These are phyloP conservation scores for Tremella yokohamensis DNA, from an alignment of 768 basidiomycete species.

Conservation along the genomic window DNA sequence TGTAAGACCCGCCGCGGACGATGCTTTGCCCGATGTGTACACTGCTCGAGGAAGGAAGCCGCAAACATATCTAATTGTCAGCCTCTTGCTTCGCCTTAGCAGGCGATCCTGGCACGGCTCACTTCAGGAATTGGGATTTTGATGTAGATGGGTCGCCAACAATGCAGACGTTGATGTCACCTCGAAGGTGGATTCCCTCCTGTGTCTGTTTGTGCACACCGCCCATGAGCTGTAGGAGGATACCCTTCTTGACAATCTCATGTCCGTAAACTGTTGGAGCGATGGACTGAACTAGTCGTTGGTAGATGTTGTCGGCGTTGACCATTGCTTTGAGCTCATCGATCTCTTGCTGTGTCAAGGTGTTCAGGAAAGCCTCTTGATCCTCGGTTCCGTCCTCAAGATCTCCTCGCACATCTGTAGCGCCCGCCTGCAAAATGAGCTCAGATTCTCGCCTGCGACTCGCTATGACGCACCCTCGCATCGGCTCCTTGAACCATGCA, in stretches of 20 bases:
- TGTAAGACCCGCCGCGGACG: conserved; percentile 96
- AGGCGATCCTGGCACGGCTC: conserved; percentile 48
- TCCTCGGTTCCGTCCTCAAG: conserved; percentile 67
- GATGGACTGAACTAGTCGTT: conserved; percentile 85
- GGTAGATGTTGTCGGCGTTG: conserved; percentile 88
- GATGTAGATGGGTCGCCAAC: conserved; percentile 95
- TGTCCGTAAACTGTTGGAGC: conserved; percentile 98
- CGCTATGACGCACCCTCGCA: conserved; percentile 63
- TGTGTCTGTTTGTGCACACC: conserved; percentile 95
- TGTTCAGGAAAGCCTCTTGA: conserved; percentile 74
- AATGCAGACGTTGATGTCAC: conserved; percentile 97
- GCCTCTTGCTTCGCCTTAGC: conserved; percentile 1
- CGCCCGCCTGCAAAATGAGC: conserved; percentile 55
- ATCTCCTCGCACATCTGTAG: conserved; percentile 84
- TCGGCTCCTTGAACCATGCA: conserved; percentile 96
- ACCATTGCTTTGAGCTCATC: conserved; percentile 95
- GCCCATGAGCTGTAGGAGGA: conserved; percentile 93
- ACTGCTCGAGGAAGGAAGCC: conserved; percentile 96
- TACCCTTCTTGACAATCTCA: conserved; percentile 97
- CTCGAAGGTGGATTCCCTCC: conserved; percentile 97
- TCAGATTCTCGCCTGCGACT: neutral
- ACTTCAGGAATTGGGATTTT: conserved; percentile 99
- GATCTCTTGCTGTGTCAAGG: conserved; percentile 87
- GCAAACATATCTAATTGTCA: conserved; percentile 75
- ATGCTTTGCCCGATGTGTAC: conserved; percentile 99